A percentile compares a stretch with the other conserved stretches of the same genome.
Conservation (phyloP, 2,329 filamentous ascomycete genomes). For the Fusarium annulatum region DNA sequence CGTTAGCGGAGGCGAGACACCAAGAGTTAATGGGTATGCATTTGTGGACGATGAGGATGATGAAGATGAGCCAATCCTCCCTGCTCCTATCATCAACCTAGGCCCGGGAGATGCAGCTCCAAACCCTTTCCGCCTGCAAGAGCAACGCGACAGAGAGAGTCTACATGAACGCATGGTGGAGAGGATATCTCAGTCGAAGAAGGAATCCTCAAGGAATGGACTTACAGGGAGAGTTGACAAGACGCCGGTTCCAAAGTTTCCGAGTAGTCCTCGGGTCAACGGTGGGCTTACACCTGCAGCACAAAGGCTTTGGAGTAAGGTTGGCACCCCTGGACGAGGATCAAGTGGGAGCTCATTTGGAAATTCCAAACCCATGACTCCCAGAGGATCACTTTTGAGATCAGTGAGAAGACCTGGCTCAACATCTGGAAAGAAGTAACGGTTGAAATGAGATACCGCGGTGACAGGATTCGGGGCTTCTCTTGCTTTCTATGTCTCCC, state of each 20-base stretch:
- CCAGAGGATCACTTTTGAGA: conserved; percentile 53
- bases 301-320: conserved; percentile 72
- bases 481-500: neutral
- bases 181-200: conserved; percentile 77
- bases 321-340: conserved; percentile 59
- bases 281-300: conserved; percentile 78
- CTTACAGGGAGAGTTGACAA: conserved; percentile 68
- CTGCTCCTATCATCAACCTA: conserved; percentile 63
- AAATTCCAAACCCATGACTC: conserved; percentile 52
- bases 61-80: conserved; percentile 44
- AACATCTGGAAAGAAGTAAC: conserved; percentile 30
- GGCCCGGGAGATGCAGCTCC: conserved; percentile 72
- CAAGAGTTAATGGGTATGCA: conserved; percentile 90
- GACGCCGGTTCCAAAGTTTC: conserved; percentile 76
- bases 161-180: conserved; percentile 91
- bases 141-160: conserved; percentile 80
- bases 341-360: conserved; percentile 49
- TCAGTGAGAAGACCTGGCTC: conserved; percentile 46
- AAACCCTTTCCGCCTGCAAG: conserved; percentile 84
- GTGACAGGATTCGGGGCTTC: neutral
- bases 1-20: conserved; percentile 74
- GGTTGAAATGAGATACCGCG: neutral
- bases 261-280: conserved; percentile 70
- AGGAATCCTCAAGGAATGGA: conserved; percentile 67
- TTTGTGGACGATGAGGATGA: conserved; percentile 88